phyloP scores from a whole-genome alignment of 305 asterid genomes.

The Vinca major region DNA sequence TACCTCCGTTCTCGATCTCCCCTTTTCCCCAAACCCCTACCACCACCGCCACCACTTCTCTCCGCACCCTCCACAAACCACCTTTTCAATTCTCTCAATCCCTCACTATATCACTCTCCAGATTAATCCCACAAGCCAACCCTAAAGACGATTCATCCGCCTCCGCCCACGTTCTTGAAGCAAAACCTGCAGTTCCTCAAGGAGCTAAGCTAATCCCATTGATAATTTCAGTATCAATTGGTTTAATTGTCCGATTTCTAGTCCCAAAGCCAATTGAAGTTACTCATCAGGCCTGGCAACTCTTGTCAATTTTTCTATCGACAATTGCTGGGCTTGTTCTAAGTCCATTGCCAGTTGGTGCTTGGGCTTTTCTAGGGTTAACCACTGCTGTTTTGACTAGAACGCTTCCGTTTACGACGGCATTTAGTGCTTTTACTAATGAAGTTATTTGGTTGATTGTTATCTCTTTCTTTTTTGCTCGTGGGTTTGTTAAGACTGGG shows the following conservation, averaged over 20 bases:
- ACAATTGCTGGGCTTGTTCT: slow-evolving; percentile 87
- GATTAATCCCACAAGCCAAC: slow-evolving; percentile 12
- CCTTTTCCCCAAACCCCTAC: slow-evolving; percentile 15
- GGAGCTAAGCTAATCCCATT: slow-evolving; percentile 69
- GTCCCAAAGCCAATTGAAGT: slow-evolving; percentile 71
- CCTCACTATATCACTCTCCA: slow-evolving; percentile 11
- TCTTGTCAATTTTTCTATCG: slow-evolving; percentile 75
- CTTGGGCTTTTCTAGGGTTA: slow-evolving; percentile 85
- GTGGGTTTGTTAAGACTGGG: slow-evolving; percentile 88
- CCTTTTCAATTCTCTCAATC: slow-evolving; percentile 17
- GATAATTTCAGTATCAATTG: slow-evolving; percentile 52
- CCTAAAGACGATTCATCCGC: background rate
- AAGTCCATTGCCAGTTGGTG: slow-evolving; percentile 88
- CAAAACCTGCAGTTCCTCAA: slow-evolving; percentile 22
- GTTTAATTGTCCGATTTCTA: slow-evolving; percentile 53
- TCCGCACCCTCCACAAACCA: slow-evolving; percentile 2
- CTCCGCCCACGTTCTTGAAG: slow-evolving; percentile 15
- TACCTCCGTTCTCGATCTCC: slow-evolving; percentile 31
- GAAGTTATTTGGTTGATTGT: slow-evolving; percentile 92
- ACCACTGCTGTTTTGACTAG: slow-evolving; percentile 61
- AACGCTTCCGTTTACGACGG: slow-evolving; percentile 56
- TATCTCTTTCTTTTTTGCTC: slow-evolving; percentile 84
- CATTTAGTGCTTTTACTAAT: slow-evolving; percentile 77
- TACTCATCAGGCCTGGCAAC: slow-evolving; percentile 84
- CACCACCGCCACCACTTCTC: slow-evolving; percentile 9